Conservation (phyloP, 192 early-diverging fungal species). For the Mortierella hygrophila region DNA sequence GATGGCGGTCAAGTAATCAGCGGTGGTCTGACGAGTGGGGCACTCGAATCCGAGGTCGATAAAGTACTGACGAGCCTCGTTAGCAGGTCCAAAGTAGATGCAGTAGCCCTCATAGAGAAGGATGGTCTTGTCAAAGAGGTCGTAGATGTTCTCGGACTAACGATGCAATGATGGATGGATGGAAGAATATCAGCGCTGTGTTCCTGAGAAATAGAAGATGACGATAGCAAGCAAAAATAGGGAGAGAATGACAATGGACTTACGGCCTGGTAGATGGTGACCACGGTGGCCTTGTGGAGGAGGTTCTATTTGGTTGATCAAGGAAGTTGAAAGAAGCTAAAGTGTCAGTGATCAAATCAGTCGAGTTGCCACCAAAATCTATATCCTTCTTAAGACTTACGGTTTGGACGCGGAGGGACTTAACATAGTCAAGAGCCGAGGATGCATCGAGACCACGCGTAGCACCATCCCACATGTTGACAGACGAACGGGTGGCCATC, state of each 20-base stretch:
- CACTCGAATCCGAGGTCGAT: constrained; percentile 70
- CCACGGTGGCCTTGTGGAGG: constrained; percentile 71
- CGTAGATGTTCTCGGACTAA: constrained; percentile 79
- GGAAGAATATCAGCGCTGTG: constrained; percentile 42
- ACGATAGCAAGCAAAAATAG: constrained; percentile 64
- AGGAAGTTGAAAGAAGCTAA: background rate
- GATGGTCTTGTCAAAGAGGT: constrained; percentile 78
- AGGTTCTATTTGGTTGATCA: constrained; percentile 58
- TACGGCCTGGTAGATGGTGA: constrained; percentile 80
- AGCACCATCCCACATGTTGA: constrained; percentile 78
- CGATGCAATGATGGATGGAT: constrained; percentile 43
- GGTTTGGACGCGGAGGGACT: constrained; percentile 79
- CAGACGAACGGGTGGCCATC: constrained; percentile 66
- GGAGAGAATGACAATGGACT: constrained; percentile 55
- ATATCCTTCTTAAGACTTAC: background rate
- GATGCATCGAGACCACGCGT: constrained; percentile 87
- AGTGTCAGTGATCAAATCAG: background rate
- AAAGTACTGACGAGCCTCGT: constrained; percentile 73
- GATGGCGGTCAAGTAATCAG: constrained; percentile 81
- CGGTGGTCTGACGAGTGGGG: constrained; percentile 74
- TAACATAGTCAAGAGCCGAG: constrained; percentile 84
- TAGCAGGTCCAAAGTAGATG: constrained; percentile 77
- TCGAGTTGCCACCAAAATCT: background rate
- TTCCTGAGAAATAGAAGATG: constrained; percentile 19
- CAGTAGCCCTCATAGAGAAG: constrained; percentile 76